Conservation (phyloP, 2,329 filamentous ascomycete genomes). For the Epichloe aotearoae region DNA sequence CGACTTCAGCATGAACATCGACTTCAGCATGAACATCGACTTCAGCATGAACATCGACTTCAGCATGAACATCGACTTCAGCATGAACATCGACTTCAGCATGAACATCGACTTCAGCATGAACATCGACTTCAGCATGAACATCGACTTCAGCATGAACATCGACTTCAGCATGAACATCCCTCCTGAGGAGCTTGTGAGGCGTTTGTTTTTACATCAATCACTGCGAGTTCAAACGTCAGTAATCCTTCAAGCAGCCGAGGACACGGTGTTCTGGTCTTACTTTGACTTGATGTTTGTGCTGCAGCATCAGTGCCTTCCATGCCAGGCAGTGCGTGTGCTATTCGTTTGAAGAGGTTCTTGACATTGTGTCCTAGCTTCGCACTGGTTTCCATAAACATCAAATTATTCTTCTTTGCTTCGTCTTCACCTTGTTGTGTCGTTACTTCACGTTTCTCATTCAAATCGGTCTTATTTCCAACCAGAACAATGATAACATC, state of each 20-base stretch:
- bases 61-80: slow-evolving; percentile 11
- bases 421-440: slow-evolving; percentile 95
- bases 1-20: slow-evolving; percentile 36
- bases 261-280: slow-evolving; percentile 20
- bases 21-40: slow-evolving; percentile 5
- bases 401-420: slow-evolving; percentile 92
- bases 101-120: slow-evolving; percentile 16
- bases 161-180: slow-evolving; percentile 42
- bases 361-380: slow-evolving; percentile 98
- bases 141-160: slow-evolving; percentile 26
- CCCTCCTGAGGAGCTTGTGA: slow-evolving; percentile 58
- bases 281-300: slow-evolving; percentile 64
- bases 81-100: slow-evolving; percentile 35
- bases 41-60: slow-evolving; percentile 37
- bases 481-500: slow-evolving; percentile 98
- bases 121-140: slow-evolving; percentile 33
- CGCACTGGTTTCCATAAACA: slow-evolving; percentile 98
- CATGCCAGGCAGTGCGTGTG: slow-evolving; percentile 94
- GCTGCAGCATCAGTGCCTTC: slow-evolving; percentile 74
- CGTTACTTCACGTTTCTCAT: slow-evolving; percentile 95
- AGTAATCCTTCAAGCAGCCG: slow-evolving; percentile 6
- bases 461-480: slow-evolving; percentile 97
- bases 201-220: slow-evolving; percentile 78
- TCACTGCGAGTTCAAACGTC: slow-evolving; percentile 46
- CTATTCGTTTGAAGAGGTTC: slow-evolving; percentile 93